Evolutionary conservation across 2,329 filamentous ascomycete species (phyloP), one percentile per base, ranked within the genome.

Genomic region (Penicillium sp.): DNA sequence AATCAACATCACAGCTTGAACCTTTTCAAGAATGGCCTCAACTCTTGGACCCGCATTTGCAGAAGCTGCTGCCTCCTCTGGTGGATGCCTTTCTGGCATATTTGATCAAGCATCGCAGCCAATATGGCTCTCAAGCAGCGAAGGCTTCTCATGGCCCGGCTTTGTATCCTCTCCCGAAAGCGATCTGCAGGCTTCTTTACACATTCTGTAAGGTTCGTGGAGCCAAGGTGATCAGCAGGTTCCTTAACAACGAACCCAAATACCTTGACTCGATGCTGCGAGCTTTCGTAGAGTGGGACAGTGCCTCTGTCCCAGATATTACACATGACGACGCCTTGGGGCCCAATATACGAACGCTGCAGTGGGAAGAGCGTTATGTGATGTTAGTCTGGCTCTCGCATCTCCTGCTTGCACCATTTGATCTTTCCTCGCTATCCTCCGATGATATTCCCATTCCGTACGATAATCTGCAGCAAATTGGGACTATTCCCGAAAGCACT

Each of bases 1-100:
- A 44, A 21, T 16, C 4, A 11, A 14, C 16, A 14, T 35, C 19
- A 61, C 57, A 80, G 79, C 85, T 99, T 50, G 92, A 97, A 65
- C 87, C 90, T 2, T 99, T 98, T 66, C 93, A 98, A 80, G 93
- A 97, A 79, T 88, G 96, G 63, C 95, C 95, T 19, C 95, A 99
- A 73, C 83, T 98, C 39, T 84, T 99, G 26, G 95, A 99, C 75
- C 86, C 91, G 10, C 85, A 93, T 73, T 82, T 99, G 43, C 87
- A 89, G 50, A 83, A 78, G 62, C 87, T 96, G 74, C 81, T 98
- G 50, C 88, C 91, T 25, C 79, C 85, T 42, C 81, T 98, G 35
- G 87, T 91, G 26, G 83, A 88, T 67, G 88, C 90, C 19, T 96
- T 93, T 67, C 78, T 96, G 21, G 84, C 86, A 53, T 87, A 86